Percentiles rank a stretch among this genome's conserved stretches.
These are phyloP conservation scores for Tylopilus sp. DNA, from an alignment of 1,284 basidiomycete species.

Conservation along the genomic window DNA sequence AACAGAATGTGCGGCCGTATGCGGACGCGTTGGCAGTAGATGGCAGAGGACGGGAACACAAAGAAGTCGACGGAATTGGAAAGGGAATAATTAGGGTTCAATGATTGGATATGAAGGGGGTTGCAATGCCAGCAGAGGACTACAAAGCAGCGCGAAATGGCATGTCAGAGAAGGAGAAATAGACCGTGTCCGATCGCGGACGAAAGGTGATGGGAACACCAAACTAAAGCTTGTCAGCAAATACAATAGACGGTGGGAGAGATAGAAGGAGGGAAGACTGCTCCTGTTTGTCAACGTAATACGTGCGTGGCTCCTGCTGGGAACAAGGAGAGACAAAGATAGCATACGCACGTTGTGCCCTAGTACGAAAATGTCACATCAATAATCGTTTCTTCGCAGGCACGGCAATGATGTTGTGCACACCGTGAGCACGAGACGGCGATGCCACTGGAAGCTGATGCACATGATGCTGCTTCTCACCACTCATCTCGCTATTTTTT, in stretches of 20 bases:
- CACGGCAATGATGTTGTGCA: slow-evolving; percentile 6
- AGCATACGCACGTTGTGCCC: slow-evolving; percentile 21
- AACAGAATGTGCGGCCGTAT: slow-evolving; percentile 8
- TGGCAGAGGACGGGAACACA: not conserved
- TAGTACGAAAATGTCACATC: slow-evolving; percentile 15
- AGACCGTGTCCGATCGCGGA: slow-evolving; percentile 6
- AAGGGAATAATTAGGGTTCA: slow-evolving; percentile 23
- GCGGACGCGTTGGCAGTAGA: slow-evolving; percentile 1
- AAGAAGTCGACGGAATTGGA: slow-evolving; percentile 11
- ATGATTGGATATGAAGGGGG: slow-evolving; percentile 26
- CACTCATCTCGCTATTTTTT: slow-evolving; percentile 25
- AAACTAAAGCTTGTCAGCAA: slow-evolving; percentile 22
- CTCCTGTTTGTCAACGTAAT: slow-evolving; percentile 27
- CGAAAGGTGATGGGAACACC: slow-evolving; percentile 5
- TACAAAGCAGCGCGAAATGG: slow-evolving; percentile 10
- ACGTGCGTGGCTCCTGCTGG: slow-evolving; percentile 11
- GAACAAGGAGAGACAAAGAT: slow-evolving; percentile 30
- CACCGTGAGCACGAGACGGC: slow-evolving; percentile 17
- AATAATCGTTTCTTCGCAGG: slow-evolving; percentile 16
- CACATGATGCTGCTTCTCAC: slow-evolving; percentile 29
- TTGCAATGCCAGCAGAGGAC: slow-evolving; percentile 7
- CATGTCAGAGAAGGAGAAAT: slow-evolving; percentile 6
- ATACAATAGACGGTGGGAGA: slow-evolving; percentile 2
- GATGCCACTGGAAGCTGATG: slow-evolving; percentile 28
- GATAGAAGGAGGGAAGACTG: slow-evolving; percentile 15